phyloP scores from a whole-genome alignment of 495 filamentous ascomycete species.

The Paragyromitra xinjiangensis region DNA sequence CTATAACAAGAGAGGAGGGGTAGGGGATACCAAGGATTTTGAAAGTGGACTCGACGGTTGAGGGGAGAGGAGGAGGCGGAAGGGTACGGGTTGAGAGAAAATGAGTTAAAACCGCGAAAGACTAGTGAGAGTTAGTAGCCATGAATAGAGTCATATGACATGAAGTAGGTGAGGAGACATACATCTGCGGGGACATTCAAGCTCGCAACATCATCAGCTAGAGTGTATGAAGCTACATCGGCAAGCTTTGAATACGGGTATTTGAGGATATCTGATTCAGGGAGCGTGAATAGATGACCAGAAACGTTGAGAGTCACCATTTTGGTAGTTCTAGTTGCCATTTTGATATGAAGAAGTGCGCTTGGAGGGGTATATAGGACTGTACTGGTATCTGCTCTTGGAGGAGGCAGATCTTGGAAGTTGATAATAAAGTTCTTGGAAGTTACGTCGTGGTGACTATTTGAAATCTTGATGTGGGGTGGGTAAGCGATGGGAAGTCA shows the following conservation, averaged over 20 bases:
- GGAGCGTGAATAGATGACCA: slow-evolving; percentile 34
- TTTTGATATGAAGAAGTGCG: background rate
- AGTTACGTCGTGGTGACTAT: background rate
- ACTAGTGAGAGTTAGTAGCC: slow-evolving; percentile 17
- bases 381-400: background rate
- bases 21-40: slow-evolving; percentile 35
- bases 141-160: background rate
- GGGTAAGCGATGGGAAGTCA: background rate
- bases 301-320: slow-evolving; percentile 43
- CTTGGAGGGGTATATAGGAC: background rate
- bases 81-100: slow-evolving; percentile 38
- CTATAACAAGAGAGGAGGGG: slow-evolving; percentile 3
- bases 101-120: slow-evolving; percentile 25
- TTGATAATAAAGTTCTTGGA: background rate
- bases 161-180: background rate
- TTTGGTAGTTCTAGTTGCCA: slow-evolving; percentile 17
- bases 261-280: slow-evolving; percentile 35
- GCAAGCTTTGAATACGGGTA: slow-evolving; percentile 48
- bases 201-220: slow-evolving; percentile 38
- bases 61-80: slow-evolving; percentile 24
- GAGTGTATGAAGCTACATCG: slow-evolving; percentile 37
- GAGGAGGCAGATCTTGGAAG: background rate
- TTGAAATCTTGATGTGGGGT: slow-evolving; percentile 3
- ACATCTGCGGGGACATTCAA: slow-evolving; percentile 39
- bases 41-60: slow-evolving; percentile 31